phyloP scores from a whole-genome alignment of 768 basidiomycete genomes.

The Chalciporus pseudorubinellus region DNA sequence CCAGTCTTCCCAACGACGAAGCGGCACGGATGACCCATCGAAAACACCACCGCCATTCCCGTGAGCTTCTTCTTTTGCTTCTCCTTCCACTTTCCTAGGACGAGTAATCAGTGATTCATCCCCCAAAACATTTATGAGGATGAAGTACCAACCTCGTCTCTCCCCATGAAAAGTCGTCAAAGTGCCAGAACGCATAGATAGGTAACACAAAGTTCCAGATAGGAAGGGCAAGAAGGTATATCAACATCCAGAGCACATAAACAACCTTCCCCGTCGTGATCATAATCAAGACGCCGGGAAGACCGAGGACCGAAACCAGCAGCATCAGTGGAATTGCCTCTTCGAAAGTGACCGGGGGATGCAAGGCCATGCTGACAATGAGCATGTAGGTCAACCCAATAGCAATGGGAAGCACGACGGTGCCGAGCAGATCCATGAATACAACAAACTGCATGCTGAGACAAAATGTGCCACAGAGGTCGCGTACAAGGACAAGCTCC shows the following conservation, averaged over 20 bases:
- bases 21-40: conserved; percentile 66
- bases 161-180: conserved; percentile 99
- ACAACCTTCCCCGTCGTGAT: conserved; percentile 93
- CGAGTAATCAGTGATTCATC: conserved; percentile 10
- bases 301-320: conserved; percentile 85
- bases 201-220: conserved; percentile 96
- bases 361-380: conserved; percentile 74
- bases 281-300: conserved; percentile 89
- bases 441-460: conserved; percentile 99
- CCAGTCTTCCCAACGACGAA: conserved; percentile 99
- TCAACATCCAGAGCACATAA: conserved; percentile 97
- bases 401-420: conserved; percentile 90
- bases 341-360: conserved; percentile 80
- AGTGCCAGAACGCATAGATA: conserved; percentile 98
- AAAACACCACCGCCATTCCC: conserved; percentile 56
- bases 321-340: conserved; percentile 93
- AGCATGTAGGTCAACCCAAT: conserved; percentile 88
- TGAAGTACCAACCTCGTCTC: conserved; percentile 76
- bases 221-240: conserved; percentile 89
- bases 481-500: conserved; percentile 96
- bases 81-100: conserved; percentile 90
- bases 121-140: neutral
- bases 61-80: conserved; percentile 76
- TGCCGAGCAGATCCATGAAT: conserved; percentile 93
- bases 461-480: conserved; percentile 98